Evolutionary conservation across 2,329 filamentous ascomycete species (phyloP).

Genomic region (Chaetomium sp.): DNA sequence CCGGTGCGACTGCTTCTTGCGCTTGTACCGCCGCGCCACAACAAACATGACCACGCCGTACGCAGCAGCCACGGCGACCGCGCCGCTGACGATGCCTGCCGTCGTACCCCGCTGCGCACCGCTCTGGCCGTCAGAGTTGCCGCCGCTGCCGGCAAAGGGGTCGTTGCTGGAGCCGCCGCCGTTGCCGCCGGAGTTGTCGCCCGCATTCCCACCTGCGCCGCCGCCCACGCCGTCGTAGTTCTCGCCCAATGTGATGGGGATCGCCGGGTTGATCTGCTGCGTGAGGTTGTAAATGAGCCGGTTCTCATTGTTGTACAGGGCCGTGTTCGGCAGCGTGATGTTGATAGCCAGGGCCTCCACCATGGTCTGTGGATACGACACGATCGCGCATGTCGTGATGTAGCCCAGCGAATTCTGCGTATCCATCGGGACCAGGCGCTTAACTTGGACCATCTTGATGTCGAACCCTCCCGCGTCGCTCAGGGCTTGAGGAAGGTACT

Average conservation of each 20-base stretch:
- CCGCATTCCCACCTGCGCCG: slow-evolving; percentile 34
- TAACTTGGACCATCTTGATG: slow-evolving; percentile 61
- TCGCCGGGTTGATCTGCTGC: slow-evolving; percentile 78
- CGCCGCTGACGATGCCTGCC: slow-evolving; percentile 73
- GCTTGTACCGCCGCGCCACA: slow-evolving; percentile 86
- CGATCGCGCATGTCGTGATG: slow-evolving; percentile 77
- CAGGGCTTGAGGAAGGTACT: slow-evolving; percentile 72
- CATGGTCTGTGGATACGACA: slow-evolving; percentile 67
- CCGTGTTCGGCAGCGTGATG: slow-evolving; percentile 70
- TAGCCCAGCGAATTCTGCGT: slow-evolving; percentile 70
- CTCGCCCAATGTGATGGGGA: slow-evolving; percentile 62
- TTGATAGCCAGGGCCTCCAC: slow-evolving; percentile 69
- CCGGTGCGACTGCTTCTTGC: slow-evolving; percentile 75
- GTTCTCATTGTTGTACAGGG: slow-evolving; percentile 71
- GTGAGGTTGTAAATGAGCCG: slow-evolving; percentile 72
- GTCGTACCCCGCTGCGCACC: slow-evolving; percentile 64
- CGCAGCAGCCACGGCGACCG: slow-evolving; percentile 76
- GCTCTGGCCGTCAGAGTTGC: slow-evolving; percentile 52
- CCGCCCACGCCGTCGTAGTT: slow-evolving; percentile 42
- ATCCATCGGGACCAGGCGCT: slow-evolving; percentile 74
- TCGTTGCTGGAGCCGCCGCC: slow-evolving; percentile 41
- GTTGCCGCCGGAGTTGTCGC: slow-evolving; percentile 40
- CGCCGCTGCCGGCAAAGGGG: slow-evolving; percentile 48
- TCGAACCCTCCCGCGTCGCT: slow-evolving; percentile 63
- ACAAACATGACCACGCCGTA: slow-evolving; percentile 96